Evolutionary conservation across 352 stramenopile genomes (phyloP).

Genomic region (Phytophthora citricola): DNA sequence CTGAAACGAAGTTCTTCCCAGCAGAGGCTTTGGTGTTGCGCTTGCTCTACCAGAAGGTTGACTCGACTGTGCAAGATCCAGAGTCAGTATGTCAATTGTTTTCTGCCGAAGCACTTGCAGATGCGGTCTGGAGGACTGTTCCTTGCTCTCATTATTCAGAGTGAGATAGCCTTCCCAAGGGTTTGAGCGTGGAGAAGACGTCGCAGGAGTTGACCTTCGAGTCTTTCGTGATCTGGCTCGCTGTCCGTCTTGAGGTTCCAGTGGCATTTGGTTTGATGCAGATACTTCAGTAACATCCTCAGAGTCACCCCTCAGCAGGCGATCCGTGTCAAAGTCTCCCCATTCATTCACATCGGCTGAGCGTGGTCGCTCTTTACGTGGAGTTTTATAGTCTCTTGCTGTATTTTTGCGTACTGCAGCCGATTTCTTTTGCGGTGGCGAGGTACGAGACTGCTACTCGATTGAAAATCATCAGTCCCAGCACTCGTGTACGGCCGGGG

Average conservation of each 20-base stretch:
- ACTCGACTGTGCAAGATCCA: conserved; percentile 17
- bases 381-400: background rate
- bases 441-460: background rate
- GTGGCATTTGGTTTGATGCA: conserved; percentile 12
- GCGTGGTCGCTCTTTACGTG: conserved; percentile 24
- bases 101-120: conserved; percentile 32
- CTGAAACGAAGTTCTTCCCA: conserved; percentile 12
- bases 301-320: conserved; percentile 39
- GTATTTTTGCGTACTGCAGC: conserved; percentile 5
- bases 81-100: conserved; percentile 26
- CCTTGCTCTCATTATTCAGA: conserved; percentile 21
- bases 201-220: conserved; percentile 27
- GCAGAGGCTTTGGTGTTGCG: conserved; percentile 22
- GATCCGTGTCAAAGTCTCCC: conserved; percentile 67
- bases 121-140: background rate
- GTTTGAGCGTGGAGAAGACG: conserved; percentile 16
- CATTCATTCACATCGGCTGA: conserved; percentile 48
- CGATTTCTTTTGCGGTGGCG: conserved; percentile 18
- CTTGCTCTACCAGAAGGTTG: conserved; percentile 9
- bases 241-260: conserved; percentile 5
- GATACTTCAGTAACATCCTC: conserved; percentile 5
- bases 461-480: conserved; percentile 8
- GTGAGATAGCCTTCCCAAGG: conserved; percentile 33
- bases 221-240: conserved; percentile 23
- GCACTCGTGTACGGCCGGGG: conserved; percentile 25